A percentile compares a stretch with the other conserved stretches of the same genome.
phyloP scores from a whole-genome alignment of 768 basidiomycete species.

The Phlebiopsis flavidoalba region DNA sequence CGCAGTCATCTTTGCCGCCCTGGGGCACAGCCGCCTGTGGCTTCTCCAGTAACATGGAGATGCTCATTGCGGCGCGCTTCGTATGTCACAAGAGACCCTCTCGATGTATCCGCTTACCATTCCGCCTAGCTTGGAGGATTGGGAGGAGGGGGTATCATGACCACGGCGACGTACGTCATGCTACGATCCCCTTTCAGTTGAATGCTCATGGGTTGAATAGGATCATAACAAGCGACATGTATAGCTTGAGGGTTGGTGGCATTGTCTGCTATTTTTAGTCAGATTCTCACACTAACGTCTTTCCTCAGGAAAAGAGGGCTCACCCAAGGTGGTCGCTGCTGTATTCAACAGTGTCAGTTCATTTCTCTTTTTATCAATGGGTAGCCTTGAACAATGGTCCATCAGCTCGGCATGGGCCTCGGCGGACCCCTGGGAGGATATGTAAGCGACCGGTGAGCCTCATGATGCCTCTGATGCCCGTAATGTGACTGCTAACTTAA shows the following conservation, averaged over 20 bases:
- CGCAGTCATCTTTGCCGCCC: slow-evolving; percentile 52
- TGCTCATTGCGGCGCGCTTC: slow-evolving; percentile 68
- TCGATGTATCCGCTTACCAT: not conserved
- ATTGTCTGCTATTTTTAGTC: not conserved
- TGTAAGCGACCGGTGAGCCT: slow-evolving; percentile 59
- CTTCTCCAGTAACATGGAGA: slow-evolving; percentile 62
- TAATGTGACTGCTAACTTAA: not conserved
- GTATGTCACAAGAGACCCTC: slow-evolving; percentile 34
- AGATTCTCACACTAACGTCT: not conserved
- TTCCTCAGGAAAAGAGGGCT: slow-evolving; percentile 57
- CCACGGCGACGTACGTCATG: slow-evolving; percentile 57
- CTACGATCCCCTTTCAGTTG: not conserved
- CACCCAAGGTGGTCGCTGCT: slow-evolving; percentile 63
- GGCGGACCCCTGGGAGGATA: slow-evolving; percentile 75
- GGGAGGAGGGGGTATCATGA: slow-evolving; percentile 75
- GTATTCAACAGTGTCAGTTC: slow-evolving; percentile 71
- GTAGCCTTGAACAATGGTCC: not conserved
- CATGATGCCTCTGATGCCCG: not conserved
- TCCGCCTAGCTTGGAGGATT: slow-evolving; percentile 56
- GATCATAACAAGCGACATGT: slow-evolving; percentile 79
- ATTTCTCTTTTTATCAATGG: not conserved
- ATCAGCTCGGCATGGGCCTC: slow-evolving; percentile 69
- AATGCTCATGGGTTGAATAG: slow-evolving; percentile 27
- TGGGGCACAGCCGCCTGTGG: slow-evolving; percentile 69
- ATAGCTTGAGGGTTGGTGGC: slow-evolving; percentile 63